phyloP scores from a whole-genome alignment of 345 rosid species.

The Murraya paniculata region DNA sequence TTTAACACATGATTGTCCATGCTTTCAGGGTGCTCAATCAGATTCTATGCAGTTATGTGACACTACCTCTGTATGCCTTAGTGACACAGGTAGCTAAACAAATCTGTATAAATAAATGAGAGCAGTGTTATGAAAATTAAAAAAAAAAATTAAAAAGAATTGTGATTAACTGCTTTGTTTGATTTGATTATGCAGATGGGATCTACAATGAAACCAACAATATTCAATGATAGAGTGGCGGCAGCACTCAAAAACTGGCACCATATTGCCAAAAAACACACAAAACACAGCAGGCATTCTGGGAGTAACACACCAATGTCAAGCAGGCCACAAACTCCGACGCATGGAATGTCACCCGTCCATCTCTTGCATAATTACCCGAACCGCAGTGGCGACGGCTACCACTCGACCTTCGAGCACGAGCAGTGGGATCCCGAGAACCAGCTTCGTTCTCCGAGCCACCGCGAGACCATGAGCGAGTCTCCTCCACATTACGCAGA shows the following conservation, averaged over 20 bases:
- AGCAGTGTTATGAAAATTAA: not conserved
- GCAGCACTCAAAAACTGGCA: constrained; percentile 81
- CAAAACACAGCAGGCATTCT: constrained; percentile 53
- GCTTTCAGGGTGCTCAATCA: constrained; percentile 71
- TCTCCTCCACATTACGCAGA: not conserved
- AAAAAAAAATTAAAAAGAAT: not conserved
- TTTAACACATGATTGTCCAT: not conserved
- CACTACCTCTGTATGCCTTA: constrained; percentile 92
- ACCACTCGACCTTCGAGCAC: constrained; percentile 27
- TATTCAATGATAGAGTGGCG: constrained; percentile 75
- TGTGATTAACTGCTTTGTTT: not conserved
- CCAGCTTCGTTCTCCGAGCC: constrained; percentile 27
- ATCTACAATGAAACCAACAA: constrained; percentile 71
- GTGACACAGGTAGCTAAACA: constrained; percentile 78
- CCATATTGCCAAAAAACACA: constrained; percentile 53
- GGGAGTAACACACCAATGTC: constrained; percentile 48
- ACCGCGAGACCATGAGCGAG: constrained; percentile 15
- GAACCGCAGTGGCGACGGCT: constrained; percentile 44
- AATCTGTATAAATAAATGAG: not conserved
- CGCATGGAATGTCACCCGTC: constrained; percentile 58
- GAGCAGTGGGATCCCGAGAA: constrained; percentile 57
- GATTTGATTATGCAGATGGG: constrained; percentile 65
- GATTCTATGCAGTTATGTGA: constrained; percentile 87
- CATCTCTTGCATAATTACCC: constrained; percentile 59
- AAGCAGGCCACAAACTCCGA: constrained; percentile 71